Evolutionary conservation across 768 basidiomycete species (phyloP).

Genomic region (Macrolepiota fuliginosa): DNA sequence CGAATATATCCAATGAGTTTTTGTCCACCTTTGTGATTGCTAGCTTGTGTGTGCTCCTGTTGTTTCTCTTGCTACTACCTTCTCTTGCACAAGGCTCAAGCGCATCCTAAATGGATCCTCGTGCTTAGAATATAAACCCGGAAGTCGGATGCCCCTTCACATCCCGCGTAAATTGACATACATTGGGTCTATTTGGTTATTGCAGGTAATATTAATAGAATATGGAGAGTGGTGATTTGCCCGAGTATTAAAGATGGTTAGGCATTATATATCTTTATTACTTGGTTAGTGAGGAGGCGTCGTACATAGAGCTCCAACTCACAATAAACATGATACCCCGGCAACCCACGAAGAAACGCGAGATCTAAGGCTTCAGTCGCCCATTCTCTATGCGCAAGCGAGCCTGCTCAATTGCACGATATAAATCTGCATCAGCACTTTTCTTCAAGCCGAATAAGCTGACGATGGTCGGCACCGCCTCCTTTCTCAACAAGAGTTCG

Average conservation of each 20-base stretch:
- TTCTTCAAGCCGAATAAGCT: constrained; percentile 42
- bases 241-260: background rate
- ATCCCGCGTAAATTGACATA: no score
- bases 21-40: no score
- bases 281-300: background rate
- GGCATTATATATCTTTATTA: background rate
- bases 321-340: background rate
- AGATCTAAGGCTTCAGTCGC: background rate
- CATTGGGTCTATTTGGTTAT: no score
- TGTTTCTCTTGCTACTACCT: no score
- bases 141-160: background rate
- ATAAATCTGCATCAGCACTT: constrained; percentile 46
- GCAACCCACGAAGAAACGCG: background rate
- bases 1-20: no score
- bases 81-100: no score
- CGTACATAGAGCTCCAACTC: background rate
- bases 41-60: no score
- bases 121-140: background rate
- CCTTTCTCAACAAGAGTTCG: constrained; percentile 45
- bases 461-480: constrained; percentile 53
- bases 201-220: background rate
- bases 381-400: constrained; percentile 28
- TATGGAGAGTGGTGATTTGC: background rate
- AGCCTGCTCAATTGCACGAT: constrained; percentile 66
- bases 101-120: background rate